phyloP scores from a whole-genome alignment of 1,284 basidiomycete genomes.

The Boletus calvinii region DNA sequence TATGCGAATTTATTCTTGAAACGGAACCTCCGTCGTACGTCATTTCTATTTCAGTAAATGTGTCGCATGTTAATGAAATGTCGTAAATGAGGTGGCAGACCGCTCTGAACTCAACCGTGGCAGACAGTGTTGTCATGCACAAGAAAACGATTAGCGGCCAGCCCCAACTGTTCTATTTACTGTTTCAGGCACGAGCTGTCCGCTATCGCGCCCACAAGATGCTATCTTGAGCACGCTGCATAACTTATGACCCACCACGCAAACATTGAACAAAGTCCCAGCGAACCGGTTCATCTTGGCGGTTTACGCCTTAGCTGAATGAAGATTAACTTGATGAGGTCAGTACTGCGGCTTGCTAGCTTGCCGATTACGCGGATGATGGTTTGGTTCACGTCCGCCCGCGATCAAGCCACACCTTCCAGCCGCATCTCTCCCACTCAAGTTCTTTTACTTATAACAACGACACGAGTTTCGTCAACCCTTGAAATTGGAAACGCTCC shows the following conservation, averaged over 20 bases:
- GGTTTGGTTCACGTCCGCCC: constrained; percentile 2
- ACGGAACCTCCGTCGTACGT: constrained; percentile 12
- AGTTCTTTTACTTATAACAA: background rate
- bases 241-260: background rate
- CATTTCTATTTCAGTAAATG: constrained; percentile 3
- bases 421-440: background rate
- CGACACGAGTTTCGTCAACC: constrained; percentile 5
- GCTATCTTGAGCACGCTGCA: background rate
- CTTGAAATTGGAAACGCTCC: constrained; percentile 4
- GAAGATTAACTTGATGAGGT: constrained; percentile 7
- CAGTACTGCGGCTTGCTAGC: background rate
- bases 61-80: constrained; percentile 8
- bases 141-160: background rate
- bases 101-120: background rate
- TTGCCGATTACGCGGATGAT: constrained; percentile 18
- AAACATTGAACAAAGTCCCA: background rate
- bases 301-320: background rate
- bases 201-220: background rate
- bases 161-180: background rate
- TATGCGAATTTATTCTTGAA: constrained; percentile 3
- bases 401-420: background rate
- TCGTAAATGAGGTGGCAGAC: background rate
- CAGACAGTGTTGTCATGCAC: background rate
- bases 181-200: background rate
- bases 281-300: constrained; percentile 11